Conservation (phyloP, 208 protist species). For the Acanthamoeba sp. region DNA sequence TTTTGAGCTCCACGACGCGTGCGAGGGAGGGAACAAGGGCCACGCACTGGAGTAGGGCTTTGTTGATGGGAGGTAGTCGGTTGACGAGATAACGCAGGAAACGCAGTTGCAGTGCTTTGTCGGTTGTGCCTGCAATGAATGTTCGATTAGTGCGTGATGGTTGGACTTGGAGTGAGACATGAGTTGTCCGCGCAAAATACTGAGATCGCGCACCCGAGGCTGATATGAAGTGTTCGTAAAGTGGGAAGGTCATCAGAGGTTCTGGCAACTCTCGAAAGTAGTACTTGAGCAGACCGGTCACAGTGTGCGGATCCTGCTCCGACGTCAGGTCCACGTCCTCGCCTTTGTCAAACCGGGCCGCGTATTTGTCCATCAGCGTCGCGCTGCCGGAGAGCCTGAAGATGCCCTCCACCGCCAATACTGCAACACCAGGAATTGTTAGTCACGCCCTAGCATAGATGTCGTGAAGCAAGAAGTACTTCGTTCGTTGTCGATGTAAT, state of each 20-base stretch:
- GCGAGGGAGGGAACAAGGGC: too few species aligned
- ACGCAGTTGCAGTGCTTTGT: conserved; percentile 54
- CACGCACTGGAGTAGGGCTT: conserved; percentile 24
- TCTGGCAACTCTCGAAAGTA: conserved; percentile 69
- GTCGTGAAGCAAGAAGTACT: not conserved
- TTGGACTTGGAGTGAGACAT: too few species aligned
- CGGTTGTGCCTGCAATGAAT: not conserved
- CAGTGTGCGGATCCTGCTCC: conserved; percentile 58
- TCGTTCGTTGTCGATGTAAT: conserved; percentile 67
- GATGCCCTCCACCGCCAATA: conserved; percentile 40
- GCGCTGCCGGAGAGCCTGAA: conserved; percentile 68
- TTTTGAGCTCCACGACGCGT: too few species aligned
- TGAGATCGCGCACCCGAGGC: not conserved
- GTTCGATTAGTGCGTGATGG: too few species aligned
- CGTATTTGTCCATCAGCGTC: conserved; percentile 69
- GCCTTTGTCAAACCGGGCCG: conserved; percentile 57
- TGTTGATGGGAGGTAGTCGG: conserved; percentile 51
- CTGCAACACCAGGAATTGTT: not conserved
- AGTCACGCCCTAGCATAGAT: not conserved
- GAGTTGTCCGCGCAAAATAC: too few species aligned
- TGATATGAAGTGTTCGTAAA: conserved; percentile 44
- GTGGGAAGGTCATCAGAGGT: conserved; percentile 60
- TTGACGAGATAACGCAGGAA: conserved; percentile 59
- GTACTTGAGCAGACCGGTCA: conserved; percentile 62
- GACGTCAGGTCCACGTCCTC: conserved; percentile 69